phyloP scores from a whole-genome alignment of 805 yeast genomes.

The Candida mattraensis region DNA sequence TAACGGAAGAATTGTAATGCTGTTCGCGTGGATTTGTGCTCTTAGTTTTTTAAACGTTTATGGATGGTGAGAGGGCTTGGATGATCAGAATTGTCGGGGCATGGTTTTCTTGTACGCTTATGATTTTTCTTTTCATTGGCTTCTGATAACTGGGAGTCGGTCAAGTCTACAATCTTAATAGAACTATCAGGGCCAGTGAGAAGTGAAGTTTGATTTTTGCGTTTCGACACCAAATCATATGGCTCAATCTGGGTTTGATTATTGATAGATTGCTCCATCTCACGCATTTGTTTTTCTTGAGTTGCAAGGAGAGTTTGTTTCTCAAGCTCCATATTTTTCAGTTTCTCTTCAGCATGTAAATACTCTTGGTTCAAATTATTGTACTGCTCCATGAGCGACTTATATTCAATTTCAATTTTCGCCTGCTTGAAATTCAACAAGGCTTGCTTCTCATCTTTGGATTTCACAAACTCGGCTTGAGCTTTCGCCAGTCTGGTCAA shows the following conservation, averaged over 20 bases:
- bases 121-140: no score
- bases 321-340: neutral
- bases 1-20: slow-evolving; percentile 37
- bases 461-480: no score
- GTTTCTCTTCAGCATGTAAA: slow-evolving; percentile 1
- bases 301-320: neutral
- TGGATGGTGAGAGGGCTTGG: neutral
- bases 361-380: slow-evolving; percentile 5
- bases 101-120: neutral
- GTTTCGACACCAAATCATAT: no score
- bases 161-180: no score
- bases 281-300: neutral
- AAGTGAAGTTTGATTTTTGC: no score
- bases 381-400: slow-evolving; percentile 10
- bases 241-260: slow-evolving; percentile 1
- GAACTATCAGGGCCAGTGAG: no score
- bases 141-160: no score
- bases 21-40: slow-evolving; percentile 1
- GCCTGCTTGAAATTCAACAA: slow-evolving; percentile 9
- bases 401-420: slow-evolving; percentile 9
- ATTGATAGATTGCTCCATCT: neutral
- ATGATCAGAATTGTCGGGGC: neutral
- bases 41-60: slow-evolving; percentile 1
- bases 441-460: slow-evolving; percentile 9
- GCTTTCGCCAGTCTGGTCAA: no score